Base-by-base conservation (phyloP, 306 rosid genomes). In the Quercus wislizeni region DNA sequence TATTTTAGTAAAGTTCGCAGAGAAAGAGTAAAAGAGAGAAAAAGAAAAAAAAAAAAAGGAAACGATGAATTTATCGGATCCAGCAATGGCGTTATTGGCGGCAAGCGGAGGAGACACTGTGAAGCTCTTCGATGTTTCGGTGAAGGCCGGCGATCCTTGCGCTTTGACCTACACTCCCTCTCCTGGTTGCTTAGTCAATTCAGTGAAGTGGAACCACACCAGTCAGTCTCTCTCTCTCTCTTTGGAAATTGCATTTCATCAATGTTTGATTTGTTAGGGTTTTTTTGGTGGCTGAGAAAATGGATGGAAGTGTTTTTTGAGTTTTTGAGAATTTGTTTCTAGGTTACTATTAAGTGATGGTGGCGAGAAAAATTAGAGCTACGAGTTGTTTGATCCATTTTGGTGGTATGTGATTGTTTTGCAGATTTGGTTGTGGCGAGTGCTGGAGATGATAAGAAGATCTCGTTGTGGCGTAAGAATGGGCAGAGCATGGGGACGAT, bases 401-500 rank as follows among this genome's bases (percentile, higher is more conserved):
- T 74, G 86, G 80, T 30, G 86, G 80, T 30, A 28, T 76, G 38
- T 80, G 56, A 57, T 79, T 75, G 9, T 58, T 9, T 58, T 49
- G 62, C 85, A 96, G 99, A 96, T 89, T 87, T 96, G 88, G 97
- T 93, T 80, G 94, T 91, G 89, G 99, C 96, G 52, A 91, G 99
- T 87, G 98, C 96, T 63, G 99, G 98, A 68, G 99, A 96, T 64
- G 99, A 96, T 74, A 91, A 88, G 91, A 91, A 86, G 97, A 93
- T 96, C 74, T 96, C 98, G 0, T 65, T 96, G 81, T 91, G 97
- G 96, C 87, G 87, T 55, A 93, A 87, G 91, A 96, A 88, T 83
- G 99, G 99, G 81, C 91, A 91, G 58, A 89, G 90, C 88, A 88
- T 96, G 97, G 98, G 99, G 69, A 96, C 98, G 81, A 91, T 96